Base-by-base conservation (phyloP, 495 filamentous ascomycete species). In the Sporormia fimetaria region DNA sequence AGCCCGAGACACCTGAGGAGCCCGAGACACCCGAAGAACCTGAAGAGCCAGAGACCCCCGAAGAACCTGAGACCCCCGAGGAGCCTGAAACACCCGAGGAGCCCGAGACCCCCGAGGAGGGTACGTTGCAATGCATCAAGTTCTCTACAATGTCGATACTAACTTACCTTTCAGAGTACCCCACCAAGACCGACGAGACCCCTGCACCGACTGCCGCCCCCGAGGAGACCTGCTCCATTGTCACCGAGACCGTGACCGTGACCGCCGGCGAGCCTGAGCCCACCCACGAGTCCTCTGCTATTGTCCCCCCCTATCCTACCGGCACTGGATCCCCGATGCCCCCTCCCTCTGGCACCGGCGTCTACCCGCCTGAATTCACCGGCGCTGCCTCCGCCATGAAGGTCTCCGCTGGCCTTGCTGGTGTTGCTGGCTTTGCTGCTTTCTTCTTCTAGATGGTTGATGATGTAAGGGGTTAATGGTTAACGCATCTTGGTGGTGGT, bases 311-410 rank as follows among this genome's bases (percentile, higher is more conserved):
- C 11, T 10, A 12, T 2, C 39, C 39, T 11, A 14, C 29, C 15
- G 30, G 39, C 10, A 42, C 39, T 33, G 39, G 39, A 24, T 38
- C 35, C 6, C 7, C 24, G n/a, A 18, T 21, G 7, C 37, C 37
- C n/a, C 17, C n/a, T 4, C 21, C 26, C 2, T 27, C 22, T 14
- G 37, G 37, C 4, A 32, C 37, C 32, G 25, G 25, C 15, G 28
- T 23, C 3, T 30, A 42, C 15, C 39, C 30, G 3, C 30, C 39
- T 18, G 29, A 21, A 21, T 42, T 42, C 39, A 42, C 39, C 11
- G 39, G 39, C 21, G 39, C 39, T n/a, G 39, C 39, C 17, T 16
- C 26, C 5, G 28, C 39, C 10, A 21, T 42, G 3, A 42, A 42
- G 21, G 39, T 42, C 4, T 31, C 39, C 18, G 39, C 39, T 2